These are phyloP conservation scores for Peniophora sp. DNA, from an alignment of 1,284 basidiomycete species.

Conservation along the genomic window DNA sequence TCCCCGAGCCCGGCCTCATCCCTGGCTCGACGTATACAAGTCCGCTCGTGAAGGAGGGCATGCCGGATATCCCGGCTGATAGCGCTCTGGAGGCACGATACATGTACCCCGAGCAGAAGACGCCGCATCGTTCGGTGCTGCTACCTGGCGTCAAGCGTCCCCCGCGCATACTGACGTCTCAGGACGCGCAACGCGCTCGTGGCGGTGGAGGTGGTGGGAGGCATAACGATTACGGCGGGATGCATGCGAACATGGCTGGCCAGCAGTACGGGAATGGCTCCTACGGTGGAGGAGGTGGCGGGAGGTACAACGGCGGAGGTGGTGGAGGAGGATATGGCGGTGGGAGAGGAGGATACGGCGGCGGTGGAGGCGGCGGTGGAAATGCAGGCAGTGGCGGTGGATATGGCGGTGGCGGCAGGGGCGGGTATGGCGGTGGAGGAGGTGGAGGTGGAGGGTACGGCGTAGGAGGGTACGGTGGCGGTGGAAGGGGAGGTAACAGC, in stretches of 20 bases:
- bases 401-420: conserved; percentile 12
- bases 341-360: conserved; percentile 10
- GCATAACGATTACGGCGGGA: conserved; percentile 9
- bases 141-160: conserved; percentile 69
- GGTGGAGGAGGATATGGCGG: conserved; percentile 17
- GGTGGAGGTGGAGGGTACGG: conserved; percentile 12
- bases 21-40: conserved; percentile 88
- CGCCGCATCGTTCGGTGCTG: conserved; percentile 81
- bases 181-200: conserved; percentile 66
- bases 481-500: not conserved
- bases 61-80: conserved; percentile 83
- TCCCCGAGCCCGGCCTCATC: conserved; percentile 83
- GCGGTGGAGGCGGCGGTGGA: conserved; percentile 13
- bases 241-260: conserved; percentile 1
- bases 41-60: conserved; percentile 49
- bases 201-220: conserved; percentile 26
- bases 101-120: conserved; percentile 82
- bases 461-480: conserved; percentile 5
- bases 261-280: conserved; percentile 9
- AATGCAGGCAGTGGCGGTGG: conserved; percentile 11
- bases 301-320: conserved; percentile 3
- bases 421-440: conserved; percentile 25
- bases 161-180: conserved; percentile 54
- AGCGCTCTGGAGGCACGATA: conserved; percentile 83
- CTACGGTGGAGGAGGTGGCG: conserved; percentile 13